Percentiles rank a stretch among this genome's conserved stretches.
These are phyloP conservation scores for Scedosporium boydii DNA, from an alignment of 2,329 filamentous ascomycete species.

Conservation along the genomic window DNA sequence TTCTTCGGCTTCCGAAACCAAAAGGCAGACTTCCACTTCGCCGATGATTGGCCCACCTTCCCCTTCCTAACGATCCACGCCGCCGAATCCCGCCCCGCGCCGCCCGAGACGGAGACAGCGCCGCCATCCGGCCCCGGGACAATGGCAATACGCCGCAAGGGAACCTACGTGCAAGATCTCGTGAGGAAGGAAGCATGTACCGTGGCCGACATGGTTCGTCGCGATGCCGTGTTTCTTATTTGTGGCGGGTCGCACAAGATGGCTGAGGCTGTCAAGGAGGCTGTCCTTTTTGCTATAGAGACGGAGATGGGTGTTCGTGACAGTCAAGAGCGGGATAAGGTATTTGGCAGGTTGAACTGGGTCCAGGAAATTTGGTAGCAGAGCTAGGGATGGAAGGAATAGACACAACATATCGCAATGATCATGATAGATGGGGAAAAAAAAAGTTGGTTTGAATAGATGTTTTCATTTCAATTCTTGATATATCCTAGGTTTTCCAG, in stretches of 20 bases:
- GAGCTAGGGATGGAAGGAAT: not conserved
- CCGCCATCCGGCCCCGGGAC: not conserved
- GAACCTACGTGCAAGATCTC: conserved; percentile 44
- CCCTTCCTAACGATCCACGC: conserved; percentile 6
- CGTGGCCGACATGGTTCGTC: conserved; percentile 26
- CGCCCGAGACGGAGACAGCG: conserved; percentile 2
- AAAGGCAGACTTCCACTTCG: conserved; percentile 71
- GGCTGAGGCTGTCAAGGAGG: conserved; percentile 44
- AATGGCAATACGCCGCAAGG: conserved; percentile 29
- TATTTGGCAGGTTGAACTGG: conserved; percentile 28
- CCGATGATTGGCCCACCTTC: conserved; percentile 55
- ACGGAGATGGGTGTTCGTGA: conserved; percentile 22
- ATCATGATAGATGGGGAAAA: not conserved
- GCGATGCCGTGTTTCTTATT: conserved; percentile 37
- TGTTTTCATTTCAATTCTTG: not conserved
- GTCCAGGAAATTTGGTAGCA: conserved; percentile 53
- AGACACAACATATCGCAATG: not conserved
- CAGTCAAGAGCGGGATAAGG: conserved; percentile 27
- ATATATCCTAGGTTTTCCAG: not conserved
- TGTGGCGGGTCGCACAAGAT: conserved; percentile 51
- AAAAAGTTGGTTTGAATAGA: not conserved
- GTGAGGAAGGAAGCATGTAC: conserved; percentile 31
- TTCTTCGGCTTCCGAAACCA: conserved; percentile 80
- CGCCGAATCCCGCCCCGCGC: conserved; percentile 2
- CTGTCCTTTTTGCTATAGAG: conserved; percentile 39